Evolutionary conservation across 129 eudicot species (phyloP), one percentile per base, ranked within the genome.

Genomic region (Sambucus nigra): DNA sequence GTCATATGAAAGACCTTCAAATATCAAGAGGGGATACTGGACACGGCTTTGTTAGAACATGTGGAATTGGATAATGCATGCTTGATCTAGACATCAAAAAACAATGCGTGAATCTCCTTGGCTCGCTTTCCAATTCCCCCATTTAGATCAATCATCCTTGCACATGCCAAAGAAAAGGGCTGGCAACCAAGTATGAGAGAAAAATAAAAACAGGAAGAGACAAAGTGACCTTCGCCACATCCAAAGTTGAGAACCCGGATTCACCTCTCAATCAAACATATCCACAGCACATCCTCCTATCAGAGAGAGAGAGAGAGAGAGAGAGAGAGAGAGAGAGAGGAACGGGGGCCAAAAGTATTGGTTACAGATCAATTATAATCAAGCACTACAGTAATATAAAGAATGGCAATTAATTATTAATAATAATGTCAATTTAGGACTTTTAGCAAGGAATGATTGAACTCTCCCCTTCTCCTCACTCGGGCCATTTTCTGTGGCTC

Each of bases 141-240:
- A 35, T 15, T 35, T 35, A 15, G 35, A 29, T 8, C 35, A 8
- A 29, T 29, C 35, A 29, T 29, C 8, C 42, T 35, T 35, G 13
- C 42, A 35, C 42, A 7, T 1, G 42, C 42, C 8, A 35, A 35
- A 35, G 9, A 31, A 31, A 9, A 35, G 42, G 13, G 13, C 42
- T 8, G 6, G 42, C 13, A 35, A 35, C 13, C 24, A 55, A 60
- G 55, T 47, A 55, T 26, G 65, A 39, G 61, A 38, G 48, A 20
- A 48, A 26, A 40, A 18, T 47, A 19, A 41, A 10, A 16, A 40
- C n/a, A 59, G 60, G 54, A 42, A 54, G 68, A 54, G 53, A 46
- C 26, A n/a, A 16, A 16, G 48, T 13, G 48, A 42, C 19, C 14
- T n/a, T 20, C 48, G 16, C 18, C 48, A 42, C 16, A 42, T 14